Percentiles rank a stretch among this genome's conserved stretches.
Evolutionary conservation across 1,284 basidiomycete species (phyloP).

Genomic region (Uromyces viciae-fabae): DNA sequence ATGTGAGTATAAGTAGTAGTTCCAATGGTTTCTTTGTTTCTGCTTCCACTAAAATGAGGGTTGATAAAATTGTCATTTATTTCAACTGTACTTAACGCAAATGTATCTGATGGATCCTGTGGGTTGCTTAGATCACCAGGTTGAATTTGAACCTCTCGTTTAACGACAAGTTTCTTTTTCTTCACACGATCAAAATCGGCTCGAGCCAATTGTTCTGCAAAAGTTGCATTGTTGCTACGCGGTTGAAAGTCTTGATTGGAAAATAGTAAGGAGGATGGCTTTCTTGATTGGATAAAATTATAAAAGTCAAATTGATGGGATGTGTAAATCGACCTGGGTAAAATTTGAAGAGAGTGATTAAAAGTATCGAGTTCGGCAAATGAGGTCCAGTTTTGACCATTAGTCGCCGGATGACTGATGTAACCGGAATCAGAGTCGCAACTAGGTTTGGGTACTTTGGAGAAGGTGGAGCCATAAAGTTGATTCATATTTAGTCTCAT

Average conservation of each 20-base stretch:
- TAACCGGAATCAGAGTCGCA: neutral
- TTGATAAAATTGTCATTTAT: constrained; percentile 25
- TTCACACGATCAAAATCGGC: constrained; percentile 2
- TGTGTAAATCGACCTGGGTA: constrained; percentile 40
- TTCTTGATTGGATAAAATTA: neutral
- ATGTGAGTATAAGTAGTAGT: neutral
- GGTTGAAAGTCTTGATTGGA: constrained; percentile 1
- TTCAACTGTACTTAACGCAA: constrained; percentile 3
- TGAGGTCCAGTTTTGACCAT: constrained; percentile 29
- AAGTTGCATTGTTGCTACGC: neutral
- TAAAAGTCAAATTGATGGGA: constrained; percentile 42
- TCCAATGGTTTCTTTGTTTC: neutral
- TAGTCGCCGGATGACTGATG: neutral
- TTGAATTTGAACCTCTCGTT: constrained; percentile 34
- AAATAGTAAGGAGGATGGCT: neutral
- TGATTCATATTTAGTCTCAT: neutral
- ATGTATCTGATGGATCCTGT: neutral
- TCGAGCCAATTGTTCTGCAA: neutral
- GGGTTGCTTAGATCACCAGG: constrained; percentile 25
- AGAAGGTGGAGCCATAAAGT: neutral
- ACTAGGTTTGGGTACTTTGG: neutral
- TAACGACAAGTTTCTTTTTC: constrained; percentile 25
- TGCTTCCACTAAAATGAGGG: neutral
- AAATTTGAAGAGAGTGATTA: constrained; percentile 27
- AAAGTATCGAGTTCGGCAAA: constrained; percentile 41